Percentiles rank a stretch among this genome's conserved stretches.
These are phyloP conservation scores for Amoebophrya sp. DNA, from an alignment of 169 alveolate species.

Conservation along the genomic window DNA sequence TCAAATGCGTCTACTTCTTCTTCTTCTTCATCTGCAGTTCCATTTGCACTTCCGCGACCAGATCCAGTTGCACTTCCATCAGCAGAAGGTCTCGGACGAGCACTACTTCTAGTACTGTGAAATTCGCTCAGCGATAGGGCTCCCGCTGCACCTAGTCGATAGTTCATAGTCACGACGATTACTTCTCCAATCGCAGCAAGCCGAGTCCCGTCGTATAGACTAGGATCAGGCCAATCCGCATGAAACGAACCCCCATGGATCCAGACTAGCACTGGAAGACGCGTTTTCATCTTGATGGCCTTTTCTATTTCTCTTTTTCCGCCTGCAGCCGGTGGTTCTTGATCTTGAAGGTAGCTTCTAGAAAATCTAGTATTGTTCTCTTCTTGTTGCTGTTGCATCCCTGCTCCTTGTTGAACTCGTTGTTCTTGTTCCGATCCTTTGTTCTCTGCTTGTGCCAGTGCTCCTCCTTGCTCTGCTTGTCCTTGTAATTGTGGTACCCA, in stretches of 20 bases:
- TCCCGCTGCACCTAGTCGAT: background rate
- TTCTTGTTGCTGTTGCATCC: background rate
- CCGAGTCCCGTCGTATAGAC: background rate
- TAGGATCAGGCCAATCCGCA: background rate
- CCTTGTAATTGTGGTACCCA: background rate
- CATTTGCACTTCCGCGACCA: too few species aligned
- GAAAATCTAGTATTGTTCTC: too few species aligned
- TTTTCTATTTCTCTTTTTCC: background rate
- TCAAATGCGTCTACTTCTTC: too few species aligned
- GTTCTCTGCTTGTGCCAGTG: background rate
- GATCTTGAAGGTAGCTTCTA: too few species aligned
- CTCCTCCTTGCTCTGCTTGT: background rate
- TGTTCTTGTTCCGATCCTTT: too few species aligned
- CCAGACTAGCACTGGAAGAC: background rate
- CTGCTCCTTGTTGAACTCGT: background rate
- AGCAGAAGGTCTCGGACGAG: too few species aligned
- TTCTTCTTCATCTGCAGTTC: too few species aligned
- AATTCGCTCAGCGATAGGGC: background rate
- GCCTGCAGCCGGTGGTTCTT: too few species aligned
- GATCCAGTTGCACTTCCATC: too few species aligned
- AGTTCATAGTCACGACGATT: background rate
- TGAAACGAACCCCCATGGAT: background rate
- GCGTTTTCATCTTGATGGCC: too few species aligned
- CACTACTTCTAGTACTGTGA: too few species aligned
- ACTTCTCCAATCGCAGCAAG: background rate